Percentiles rank a stretch among this genome's conserved stretches.
These are phyloP conservation scores for Nannizziopsis arthrosporioides DNA, from an alignment of 2,329 filamentous ascomycete genomes.

Conservation along the genomic window DNA sequence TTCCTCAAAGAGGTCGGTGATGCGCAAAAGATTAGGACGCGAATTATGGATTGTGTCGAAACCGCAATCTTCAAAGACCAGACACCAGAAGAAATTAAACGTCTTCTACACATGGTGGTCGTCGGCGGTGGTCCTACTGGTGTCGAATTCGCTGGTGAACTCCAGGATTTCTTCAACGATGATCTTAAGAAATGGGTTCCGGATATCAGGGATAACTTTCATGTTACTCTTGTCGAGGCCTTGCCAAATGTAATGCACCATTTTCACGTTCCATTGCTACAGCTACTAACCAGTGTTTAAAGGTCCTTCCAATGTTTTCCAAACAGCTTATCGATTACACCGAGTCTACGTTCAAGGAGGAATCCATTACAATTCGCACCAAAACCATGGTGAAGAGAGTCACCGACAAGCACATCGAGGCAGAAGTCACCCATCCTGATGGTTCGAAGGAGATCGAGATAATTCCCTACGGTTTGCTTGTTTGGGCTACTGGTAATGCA, in stretches of 20 bases:
- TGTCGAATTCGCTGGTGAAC: slow-evolving; percentile 95
- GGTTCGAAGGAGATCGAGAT: slow-evolving; percentile 69
- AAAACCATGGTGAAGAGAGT: slow-evolving; percentile 99
- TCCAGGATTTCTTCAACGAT: slow-evolving; percentile 97
- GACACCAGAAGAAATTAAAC: slow-evolving; percentile 72
- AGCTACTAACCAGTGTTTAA: slow-evolving; percentile 10
- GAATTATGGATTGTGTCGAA: slow-evolving; percentile 99
- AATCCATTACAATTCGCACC: slow-evolving; percentile 92
- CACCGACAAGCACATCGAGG: slow-evolving; percentile 83
- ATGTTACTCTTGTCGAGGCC: slow-evolving; percentile 93
- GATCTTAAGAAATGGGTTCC: slow-evolving; percentile 98
- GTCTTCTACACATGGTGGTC: slow-evolving; percentile 95
- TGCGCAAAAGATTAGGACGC: slow-evolving; percentile 90
- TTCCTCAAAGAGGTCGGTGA: slow-evolving; percentile 98
- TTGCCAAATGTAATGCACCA: slow-evolving; percentile 62
- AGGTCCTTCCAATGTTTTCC: slow-evolving; percentile 87
- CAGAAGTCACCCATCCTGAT: slow-evolving; percentile 67
- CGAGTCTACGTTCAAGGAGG: slow-evolving; percentile 97
- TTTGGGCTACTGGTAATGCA: slow-evolving; percentile 97
- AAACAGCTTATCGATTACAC: slow-evolving; percentile 99
- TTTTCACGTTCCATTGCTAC: background rate
- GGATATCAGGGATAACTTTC: slow-evolving; percentile 87
- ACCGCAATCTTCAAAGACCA: slow-evolving; percentile 98
- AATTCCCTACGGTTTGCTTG: slow-evolving; percentile 88
- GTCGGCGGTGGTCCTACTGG: slow-evolving; percentile 88